These are phyloP conservation scores for Colletotrichum sp. DNA, from an alignment of 2,329 filamentous ascomycete genomes.

Conservation along the genomic window DNA sequence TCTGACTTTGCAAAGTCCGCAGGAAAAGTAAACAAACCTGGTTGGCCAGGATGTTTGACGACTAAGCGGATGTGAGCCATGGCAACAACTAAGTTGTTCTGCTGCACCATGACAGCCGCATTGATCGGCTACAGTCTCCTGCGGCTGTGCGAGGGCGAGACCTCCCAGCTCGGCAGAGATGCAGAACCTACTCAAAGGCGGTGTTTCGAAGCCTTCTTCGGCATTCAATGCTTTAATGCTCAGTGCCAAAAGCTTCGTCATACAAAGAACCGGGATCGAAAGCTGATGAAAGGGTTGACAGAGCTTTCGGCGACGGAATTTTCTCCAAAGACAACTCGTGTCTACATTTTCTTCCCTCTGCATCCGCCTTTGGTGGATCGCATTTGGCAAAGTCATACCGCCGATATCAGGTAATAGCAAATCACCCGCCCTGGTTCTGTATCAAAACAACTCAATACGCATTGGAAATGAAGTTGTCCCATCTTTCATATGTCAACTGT, in stretches of 20 bases:
- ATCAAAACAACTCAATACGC: neutral
- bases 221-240: neutral
- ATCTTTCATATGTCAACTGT: neutral
- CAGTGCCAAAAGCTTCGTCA: neutral
- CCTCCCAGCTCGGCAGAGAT: neutral
- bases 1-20: neutral
- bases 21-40: neutral
- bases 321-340: neutral
- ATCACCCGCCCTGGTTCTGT: neutral
- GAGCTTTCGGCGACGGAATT: neutral
- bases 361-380: neutral
- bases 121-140: neutral
- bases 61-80: neutral
- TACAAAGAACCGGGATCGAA: neutral
- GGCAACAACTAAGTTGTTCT: accelerated
- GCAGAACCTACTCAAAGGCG: neutral
- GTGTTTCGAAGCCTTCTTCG: neutral
- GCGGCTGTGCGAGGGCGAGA: neutral
- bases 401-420: neutral
- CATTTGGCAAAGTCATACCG: no score
- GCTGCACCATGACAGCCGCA: neutral
- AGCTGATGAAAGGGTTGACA: neutral
- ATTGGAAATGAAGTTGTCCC: accelerated
- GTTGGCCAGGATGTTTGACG: neutral
- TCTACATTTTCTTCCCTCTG: neutral